Base-by-base conservation (phyloP, 1,284 basidiomycete species). In the Cryptococcus sp. region DNA sequence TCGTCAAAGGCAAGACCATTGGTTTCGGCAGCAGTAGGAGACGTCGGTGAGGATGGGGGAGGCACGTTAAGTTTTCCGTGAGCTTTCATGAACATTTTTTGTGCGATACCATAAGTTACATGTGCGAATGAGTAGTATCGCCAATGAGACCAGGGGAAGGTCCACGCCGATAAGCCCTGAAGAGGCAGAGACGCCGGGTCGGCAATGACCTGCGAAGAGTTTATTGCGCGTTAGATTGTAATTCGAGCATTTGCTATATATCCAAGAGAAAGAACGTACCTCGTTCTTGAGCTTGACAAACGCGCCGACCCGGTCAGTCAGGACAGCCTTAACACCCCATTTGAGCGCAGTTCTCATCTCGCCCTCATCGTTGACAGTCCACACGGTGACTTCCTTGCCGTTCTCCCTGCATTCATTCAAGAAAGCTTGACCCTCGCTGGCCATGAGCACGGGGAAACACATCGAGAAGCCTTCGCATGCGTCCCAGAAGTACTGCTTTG, bases 291-390 rank as follows among this genome's bases (percentile, higher is more conserved):
- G 63, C n/a, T 62, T 54, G 8, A 73, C 64, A 25, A 73, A 73
- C 8, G 54, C 65, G 15, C 65, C 76, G 16, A 78, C 76, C 27
- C 78, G 74, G 71, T 99, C 95, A 4, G 95, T 99, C 61, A 99
- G 82, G 66, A 99, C 90, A 17, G 88, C 94, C 69, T 92, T 87
- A 40, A 91, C 90, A 58, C 87, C 91, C 94, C 93, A 96, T 59
- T 89, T 82, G 38, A 91, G 88, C 53, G 91, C 74, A 83, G 95
- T 90, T 82, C 93, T 90, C 94, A 99, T 97, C 75, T 95, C 88
- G 56, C 85, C 85, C 13, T 88, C 86, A 57, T 91, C 85, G 75
- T 98, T 99, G 39, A 98, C 94, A 0, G 95, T 99, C 94, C 95
- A 98, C 8, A 94, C 91, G 84, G 93, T 88, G 54, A 97, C 72